Evolutionary conservation across 352 stramenopile species (phyloP).

Genomic region (Phytophthora meadii): DNA sequence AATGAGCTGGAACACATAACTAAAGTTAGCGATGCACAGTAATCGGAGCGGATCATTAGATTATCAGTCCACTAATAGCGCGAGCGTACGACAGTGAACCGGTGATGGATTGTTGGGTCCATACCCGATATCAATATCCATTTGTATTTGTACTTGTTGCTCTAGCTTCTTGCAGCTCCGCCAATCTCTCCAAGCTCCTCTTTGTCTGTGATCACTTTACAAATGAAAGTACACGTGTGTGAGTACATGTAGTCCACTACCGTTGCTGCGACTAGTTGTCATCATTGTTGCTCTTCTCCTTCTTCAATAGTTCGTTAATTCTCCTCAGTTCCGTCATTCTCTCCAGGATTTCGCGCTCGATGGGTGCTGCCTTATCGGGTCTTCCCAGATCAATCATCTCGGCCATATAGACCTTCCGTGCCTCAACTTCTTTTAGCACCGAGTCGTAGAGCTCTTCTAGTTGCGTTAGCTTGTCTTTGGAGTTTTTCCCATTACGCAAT

Average conservation of each 20-base stretch:
- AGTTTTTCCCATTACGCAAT: constrained; percentile 41
- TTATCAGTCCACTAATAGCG: constrained; percentile 4
- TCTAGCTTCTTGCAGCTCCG: too few relatives aligned
- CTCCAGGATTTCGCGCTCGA: constrained; percentile 74
- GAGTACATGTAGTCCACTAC: neutral
- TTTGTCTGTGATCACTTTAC: too few relatives aligned
- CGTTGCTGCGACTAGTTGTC: constrained; percentile 3
- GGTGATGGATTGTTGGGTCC: neutral
- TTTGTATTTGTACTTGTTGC: too few relatives aligned
- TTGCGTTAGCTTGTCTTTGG: constrained; percentile 54
- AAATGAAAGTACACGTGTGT: too few relatives aligned
- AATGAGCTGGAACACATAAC: constrained; percentile 7
- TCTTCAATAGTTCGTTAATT: constrained; percentile 69
- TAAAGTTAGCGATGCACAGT: constrained; percentile 11
- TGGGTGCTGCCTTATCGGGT: constrained; percentile 42
- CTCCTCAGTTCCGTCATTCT: constrained; percentile 67
- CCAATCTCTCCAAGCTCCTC: too few relatives aligned
- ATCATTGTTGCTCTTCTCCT: constrained; percentile 35
- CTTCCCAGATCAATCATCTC: constrained; percentile 70
- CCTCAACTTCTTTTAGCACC: constrained; percentile 69
- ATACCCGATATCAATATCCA: too few relatives aligned
- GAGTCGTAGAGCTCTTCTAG: constrained; percentile 72
- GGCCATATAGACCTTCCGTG: constrained; percentile 64
- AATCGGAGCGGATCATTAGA: constrained; percentile 9
- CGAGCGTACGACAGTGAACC: too few relatives aligned